Percentiles rank a stretch among this genome's conserved stretches.
Conservation (phyloP, 495 filamentous ascomycete species). For the Hypoxylon crocopeplum region DNA sequence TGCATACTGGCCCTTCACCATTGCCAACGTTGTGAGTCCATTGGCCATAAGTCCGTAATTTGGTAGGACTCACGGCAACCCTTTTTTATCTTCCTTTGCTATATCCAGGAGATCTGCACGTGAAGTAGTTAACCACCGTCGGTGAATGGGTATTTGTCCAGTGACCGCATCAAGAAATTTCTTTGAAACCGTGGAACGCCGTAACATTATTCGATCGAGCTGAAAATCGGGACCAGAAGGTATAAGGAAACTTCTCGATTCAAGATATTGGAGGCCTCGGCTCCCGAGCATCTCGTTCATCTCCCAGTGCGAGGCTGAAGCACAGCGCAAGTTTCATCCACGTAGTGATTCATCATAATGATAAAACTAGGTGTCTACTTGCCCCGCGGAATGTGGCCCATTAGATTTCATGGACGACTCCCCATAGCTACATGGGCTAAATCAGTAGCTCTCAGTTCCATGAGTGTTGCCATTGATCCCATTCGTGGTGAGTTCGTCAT, state of each 20-base stretch:
- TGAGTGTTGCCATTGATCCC: conserved; percentile 14
- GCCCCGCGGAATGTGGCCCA: not conserved
- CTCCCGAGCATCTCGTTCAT: not conserved
- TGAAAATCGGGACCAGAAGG: not conserved
- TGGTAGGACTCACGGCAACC: conserved; percentile 15
- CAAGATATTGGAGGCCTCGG: no score
- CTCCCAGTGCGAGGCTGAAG: not conserved
- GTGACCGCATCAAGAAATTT: conserved; percentile 26
- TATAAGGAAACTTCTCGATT: conserved; percentile 2
- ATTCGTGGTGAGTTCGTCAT: conserved; percentile 15
- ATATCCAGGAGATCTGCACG: conserved; percentile 29
- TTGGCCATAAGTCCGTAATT: conserved; percentile 14
- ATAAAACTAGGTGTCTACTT: conserved; percentile 4
- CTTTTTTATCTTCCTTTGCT: conserved; percentile 12
- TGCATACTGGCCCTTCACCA: conserved; percentile 6
- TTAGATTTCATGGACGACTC: not conserved
- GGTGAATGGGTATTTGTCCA: conserved; percentile 1
- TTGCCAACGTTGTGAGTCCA: conserved; percentile 19
- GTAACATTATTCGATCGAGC: not conserved
- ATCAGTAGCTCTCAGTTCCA: conserved; percentile 14
- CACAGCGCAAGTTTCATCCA: not conserved
- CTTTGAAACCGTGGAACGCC: conserved; percentile 1
- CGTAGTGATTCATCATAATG: not conserved
- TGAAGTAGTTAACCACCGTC: conserved; percentile 2
- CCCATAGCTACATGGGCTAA: not conserved